Evolutionary conservation across 1,284 basidiomycete species (phyloP), one percentile per base, ranked within the genome.

Genomic region (Albatrellus sp.): DNA sequence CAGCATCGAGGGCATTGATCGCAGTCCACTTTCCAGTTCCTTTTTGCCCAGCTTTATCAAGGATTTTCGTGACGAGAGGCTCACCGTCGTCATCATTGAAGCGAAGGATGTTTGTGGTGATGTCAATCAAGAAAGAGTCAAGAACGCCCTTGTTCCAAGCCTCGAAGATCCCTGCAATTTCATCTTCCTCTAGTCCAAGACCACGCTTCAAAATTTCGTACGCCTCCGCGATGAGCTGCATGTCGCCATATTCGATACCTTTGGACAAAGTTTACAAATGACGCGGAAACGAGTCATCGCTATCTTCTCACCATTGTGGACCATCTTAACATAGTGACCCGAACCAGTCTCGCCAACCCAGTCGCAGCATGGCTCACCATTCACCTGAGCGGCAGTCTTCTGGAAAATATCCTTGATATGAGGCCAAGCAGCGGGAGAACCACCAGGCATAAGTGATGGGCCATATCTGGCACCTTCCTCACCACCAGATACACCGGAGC

Each of bases 1-100:
- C 94, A 55, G 92, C 84, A 59, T 99, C 96, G 54, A 98, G 83
- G 50, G 96, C 96, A 61, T 92, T 90, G 60, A 98, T 89, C 52
- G 96, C 96, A 50, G 96, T 99, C 96, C 96, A 99, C 70, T 98
- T 98, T 49, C 96, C 96, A 54, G 96, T 99, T 63, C 96, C 96
- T 73, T 99, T 99, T 68, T 99, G 96, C 48, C 94, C 96, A 52
- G 96, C 96, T 60, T 86, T 63, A 65, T 97, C 93, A 52, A 97
- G 77, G 58, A 99, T 96, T 72, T 98, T 98, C 60, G 72, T 75
- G 53, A 98, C 80, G 54, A 98, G 77, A 47, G 91, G 88, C 57
- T 66, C 75, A 49, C 93, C 94, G 63, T 98, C 94, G 48, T 89
- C 84, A 62, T 98, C 96, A 64, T 97, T 93, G 79, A 87, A 96